A percentile compares a stretch with the other conserved stretches of the same genome.
phyloP scores from a whole-genome alignment of 805 yeast genomes.

The Yamadazyma ubonensis region DNA sequence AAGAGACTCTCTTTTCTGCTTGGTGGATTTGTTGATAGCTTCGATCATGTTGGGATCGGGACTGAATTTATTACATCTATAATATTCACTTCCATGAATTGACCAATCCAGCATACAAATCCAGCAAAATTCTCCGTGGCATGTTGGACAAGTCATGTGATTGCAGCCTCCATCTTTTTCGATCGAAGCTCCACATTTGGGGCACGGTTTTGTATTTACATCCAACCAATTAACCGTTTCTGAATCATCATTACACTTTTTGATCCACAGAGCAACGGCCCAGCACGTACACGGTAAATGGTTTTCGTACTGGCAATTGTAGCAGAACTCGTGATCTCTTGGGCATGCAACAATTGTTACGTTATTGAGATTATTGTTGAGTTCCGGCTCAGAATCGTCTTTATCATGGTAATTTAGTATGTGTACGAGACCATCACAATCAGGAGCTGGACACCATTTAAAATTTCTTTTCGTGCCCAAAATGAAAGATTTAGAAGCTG shows the following conservation, averaged over 20 bases:
- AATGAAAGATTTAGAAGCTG: conserved; percentile 50
- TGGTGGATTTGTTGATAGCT: conserved; percentile 55
- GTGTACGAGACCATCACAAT: conserved; percentile 63
- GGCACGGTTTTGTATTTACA: conserved; percentile 82
- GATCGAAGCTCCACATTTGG: conserved; percentile 73
- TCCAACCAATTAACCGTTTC: conserved; percentile 87
- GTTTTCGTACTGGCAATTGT: conserved; percentile 67
- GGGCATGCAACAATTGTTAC: conserved; percentile 73
- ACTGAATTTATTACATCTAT: conserved; percentile 61
- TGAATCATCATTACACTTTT: conserved; percentile 79
- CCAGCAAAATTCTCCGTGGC: conserved; percentile 89
- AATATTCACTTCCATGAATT: conserved; percentile 61
- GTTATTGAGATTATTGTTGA: conserved; percentile 20
- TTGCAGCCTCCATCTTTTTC: conserved; percentile 97
- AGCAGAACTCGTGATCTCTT: conserved; percentile 72
- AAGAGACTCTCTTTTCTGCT: conserved; percentile 47
- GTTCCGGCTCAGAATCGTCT: conserved; percentile 11
- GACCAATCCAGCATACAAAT: conserved; percentile 79
- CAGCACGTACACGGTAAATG: conserved; percentile 86
- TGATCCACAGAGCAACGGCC: conserved; percentile 67
- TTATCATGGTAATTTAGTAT: conserved; percentile 12
- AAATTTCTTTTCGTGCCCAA: conserved; percentile 43
- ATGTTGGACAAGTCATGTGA: conserved; percentile 87
- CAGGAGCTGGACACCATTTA: conserved; percentile 85
- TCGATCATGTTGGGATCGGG: conserved; percentile 54